Percentiles rank a stretch among this genome's conserved stretches.
These are phyloP conservation scores for Ustilago nuda DNA, from an alignment of 1,284 basidiomycete genomes.

Conservation along the genomic window DNA sequence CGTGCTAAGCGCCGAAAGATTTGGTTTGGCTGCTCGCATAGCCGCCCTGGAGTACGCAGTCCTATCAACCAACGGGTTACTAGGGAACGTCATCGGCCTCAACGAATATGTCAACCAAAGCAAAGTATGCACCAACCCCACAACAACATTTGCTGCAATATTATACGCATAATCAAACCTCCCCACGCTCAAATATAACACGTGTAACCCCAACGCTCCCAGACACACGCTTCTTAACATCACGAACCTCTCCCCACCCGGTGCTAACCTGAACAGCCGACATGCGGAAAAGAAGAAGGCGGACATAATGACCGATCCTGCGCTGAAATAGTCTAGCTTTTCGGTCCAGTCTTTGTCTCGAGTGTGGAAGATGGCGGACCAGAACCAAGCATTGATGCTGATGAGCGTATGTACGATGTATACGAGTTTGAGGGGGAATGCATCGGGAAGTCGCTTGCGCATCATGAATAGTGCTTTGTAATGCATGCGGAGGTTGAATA, in stretches of 20 bases:
- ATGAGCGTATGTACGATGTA: constrained; percentile 79
- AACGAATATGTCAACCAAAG: constrained; percentile 77
- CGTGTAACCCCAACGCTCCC: constrained; percentile 72
- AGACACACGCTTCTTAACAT: constrained; percentile 44
- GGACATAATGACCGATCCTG: constrained; percentile 78
- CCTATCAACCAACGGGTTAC: constrained; percentile 46
- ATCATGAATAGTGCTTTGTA: constrained; percentile 48
- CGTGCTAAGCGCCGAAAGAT: constrained; percentile 34
- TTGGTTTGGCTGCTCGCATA: constrained; percentile 74
- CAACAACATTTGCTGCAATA: constrained; percentile 82
- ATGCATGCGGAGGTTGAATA: constrained; percentile 80
- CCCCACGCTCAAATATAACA: constrained; percentile 80
- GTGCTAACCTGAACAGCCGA: constrained; percentile 65
- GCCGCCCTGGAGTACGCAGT: constrained; percentile 49
- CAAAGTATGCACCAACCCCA: constrained; percentile 79
- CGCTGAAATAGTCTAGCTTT: constrained; percentile 93
- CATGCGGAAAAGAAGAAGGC: constrained; percentile 76
- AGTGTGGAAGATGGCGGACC: constrained; percentile 91
- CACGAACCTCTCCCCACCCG: constrained; percentile 39
- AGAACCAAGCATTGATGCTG: constrained; percentile 91
- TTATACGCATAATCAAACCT: constrained; percentile 97
- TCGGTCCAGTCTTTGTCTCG: constrained; percentile 88
- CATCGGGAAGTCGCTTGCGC: constrained; percentile 53
- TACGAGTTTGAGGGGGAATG: constrained; percentile 74
- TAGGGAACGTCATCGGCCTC: constrained; percentile 47